Evolutionary conservation across 345 rosid genomes (phyloP).

Genomic region (Eucalyptus cloeziana): DNA sequence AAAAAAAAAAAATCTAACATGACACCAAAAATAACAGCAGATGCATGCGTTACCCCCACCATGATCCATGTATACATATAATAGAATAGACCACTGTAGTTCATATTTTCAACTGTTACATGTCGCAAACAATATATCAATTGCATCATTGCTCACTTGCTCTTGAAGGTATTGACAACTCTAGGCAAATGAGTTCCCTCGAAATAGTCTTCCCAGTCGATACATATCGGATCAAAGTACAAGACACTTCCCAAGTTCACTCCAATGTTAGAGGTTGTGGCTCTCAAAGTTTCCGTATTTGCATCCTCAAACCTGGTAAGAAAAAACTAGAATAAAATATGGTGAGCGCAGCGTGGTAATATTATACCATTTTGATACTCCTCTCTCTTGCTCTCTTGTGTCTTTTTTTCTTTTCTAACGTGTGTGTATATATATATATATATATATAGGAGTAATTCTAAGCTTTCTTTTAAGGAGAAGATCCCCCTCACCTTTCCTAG

Average conservation of each 20-base stretch:
- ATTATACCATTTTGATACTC: no score
- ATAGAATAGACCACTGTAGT: neutral
- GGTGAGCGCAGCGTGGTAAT: no score
- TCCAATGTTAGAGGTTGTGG: neutral
- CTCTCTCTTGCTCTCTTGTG: no score
- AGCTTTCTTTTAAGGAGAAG: no score
- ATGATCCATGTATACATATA: neutral
- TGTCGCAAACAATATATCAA: neutral
- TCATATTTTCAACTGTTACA: neutral
- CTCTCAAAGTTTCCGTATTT: constrained; percentile 6
- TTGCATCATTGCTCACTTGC: neutral
- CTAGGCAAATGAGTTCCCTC: constrained; percentile 34
- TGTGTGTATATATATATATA: no score
- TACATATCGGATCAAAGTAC: constrained; percentile 30
- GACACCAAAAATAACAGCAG: no score
- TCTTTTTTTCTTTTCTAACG: no score
- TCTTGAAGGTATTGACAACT: neutral
- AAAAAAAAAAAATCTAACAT: no score
- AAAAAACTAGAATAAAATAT: no score
- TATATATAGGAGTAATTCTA: no score
- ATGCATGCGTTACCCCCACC: no score
- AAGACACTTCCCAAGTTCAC: neutral
- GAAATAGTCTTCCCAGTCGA: constrained; percentile 51
- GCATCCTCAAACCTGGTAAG: constrained; percentile 18
- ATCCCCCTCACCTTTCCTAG: neutral